phyloP scores from a whole-genome alignment of 176 grass and related monocot species.

The Zizania latifolia region DNA sequence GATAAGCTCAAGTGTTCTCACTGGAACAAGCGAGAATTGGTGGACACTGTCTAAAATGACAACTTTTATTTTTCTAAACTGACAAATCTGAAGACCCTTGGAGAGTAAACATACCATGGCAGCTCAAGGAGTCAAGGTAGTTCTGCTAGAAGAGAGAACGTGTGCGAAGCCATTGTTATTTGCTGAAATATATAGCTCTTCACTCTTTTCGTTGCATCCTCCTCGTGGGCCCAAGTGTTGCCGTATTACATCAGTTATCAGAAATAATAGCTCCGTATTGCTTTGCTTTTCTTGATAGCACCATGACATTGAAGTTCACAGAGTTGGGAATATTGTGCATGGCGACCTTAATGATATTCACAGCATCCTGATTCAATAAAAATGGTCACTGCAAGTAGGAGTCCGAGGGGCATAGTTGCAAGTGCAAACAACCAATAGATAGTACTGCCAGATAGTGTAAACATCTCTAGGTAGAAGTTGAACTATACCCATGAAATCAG shows the following conservation, averaged over 20 bases:
- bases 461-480: not conserved
- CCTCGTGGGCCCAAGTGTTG: not conserved
- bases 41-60: not conserved
- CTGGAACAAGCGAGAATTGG: not conserved
- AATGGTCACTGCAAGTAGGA: not conserved
- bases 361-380: constrained; percentile 28
- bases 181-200: not conserved
- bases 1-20: not conserved
- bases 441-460: not conserved
- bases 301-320: constrained; percentile 34
- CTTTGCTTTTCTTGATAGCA: constrained; percentile 23
- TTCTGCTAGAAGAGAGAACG: not conserved
- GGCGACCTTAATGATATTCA: constrained; percentile 30
- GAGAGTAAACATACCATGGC: not conserved
- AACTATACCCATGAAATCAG: not conserved
- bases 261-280: not conserved
- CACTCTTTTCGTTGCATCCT: not conserved
- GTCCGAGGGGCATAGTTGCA: not conserved
- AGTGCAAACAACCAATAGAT: not conserved
- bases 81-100: not conserved
- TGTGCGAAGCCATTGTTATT: not conserved
- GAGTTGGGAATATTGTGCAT: constrained; percentile 33
- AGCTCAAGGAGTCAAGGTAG: not conserved
- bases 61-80: not conserved
- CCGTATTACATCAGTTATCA: not conserved